Base-by-base conservation (phyloP, 2,329 filamentous ascomycete species). In the Fusarium sulawesiense region DNA sequence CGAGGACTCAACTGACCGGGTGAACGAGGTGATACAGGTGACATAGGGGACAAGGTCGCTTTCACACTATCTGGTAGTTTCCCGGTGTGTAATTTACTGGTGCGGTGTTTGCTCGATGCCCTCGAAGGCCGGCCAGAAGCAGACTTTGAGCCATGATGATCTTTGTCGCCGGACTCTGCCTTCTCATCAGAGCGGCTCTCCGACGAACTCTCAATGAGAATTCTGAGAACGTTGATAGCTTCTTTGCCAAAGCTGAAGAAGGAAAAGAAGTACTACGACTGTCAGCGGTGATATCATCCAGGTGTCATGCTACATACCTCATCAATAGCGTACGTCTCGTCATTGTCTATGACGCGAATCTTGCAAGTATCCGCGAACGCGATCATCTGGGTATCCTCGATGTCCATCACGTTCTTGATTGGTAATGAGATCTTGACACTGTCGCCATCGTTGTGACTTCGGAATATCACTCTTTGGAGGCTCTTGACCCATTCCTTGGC, bases 401-500 rank as follows among this genome's bases (percentile, higher is more conserved):
- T 90, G 73, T 98, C 95, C 61, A 98, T 90, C 21, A 98, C 87
- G 71, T 97, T 97, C 63, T 91, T 87, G 54, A 97, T 92, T 1
- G 94, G 95, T 29, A 98, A 82, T 2, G 93, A 96, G 58, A 98
- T 97, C 83, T 98, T 98, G 78, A 99, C 93, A 76, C 94, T 97
- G 77, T 98, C 94, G 12, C 96, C 95, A 68, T 98, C 95, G 76
- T 98, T 98, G 80, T 97, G 94, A 13, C 94, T 95, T 53, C 94
- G 88, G 77, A 98, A 98, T 60, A 98, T 98, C 73, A 97, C 94
- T 64, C 96, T 92, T 77, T 98, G 95, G 27, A 99, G 84, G 56
- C 92, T 90, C 80, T 96, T 96, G 47, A 98, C 94, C 96, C 96
- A 99, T 83, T 98, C 96, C 78, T 93, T 96, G 13, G 96, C 96